Evolutionary conservation across 2,329 filamentous ascomycete genomes (phyloP), one percentile per base, ranked within the genome.

Genomic region (Paecilomyces formosus): DNA sequence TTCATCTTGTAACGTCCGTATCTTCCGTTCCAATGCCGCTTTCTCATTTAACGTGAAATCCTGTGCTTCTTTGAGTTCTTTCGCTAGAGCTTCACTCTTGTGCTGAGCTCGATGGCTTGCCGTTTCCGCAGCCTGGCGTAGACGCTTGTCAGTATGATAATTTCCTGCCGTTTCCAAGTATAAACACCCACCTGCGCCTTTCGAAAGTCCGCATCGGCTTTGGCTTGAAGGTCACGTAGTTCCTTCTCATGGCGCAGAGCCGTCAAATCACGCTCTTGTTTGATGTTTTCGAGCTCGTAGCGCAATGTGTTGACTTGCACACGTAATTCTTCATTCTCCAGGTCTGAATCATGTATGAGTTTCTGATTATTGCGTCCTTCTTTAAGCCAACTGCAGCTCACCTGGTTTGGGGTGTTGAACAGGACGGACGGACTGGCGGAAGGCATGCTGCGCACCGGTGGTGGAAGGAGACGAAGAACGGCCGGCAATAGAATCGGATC

Each of bases 221-320:
- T 89, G 54, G 87, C 82, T 64, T 90, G 87, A 1, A 88, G 82
- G 58, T 96, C 91, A 61, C 93, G 86, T 22, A 96, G 74, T 67
- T 96, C 93, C 66, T 90, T 89, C 63, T 91, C 88, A 65, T 94
- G 89, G 61, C 90, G 87, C 15, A 96, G 80, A 9, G 85, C 82
- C 54, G 86, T 80, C 66, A 97, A 83, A 59, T 96, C 91, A 65
- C 89, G 88, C 69, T 97, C 93, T 65, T 96, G 90, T 67, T 93
- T 92, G 56, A 90, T 79, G 18, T 89, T 93, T 67, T 92, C 89
- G 64, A 96, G 82, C 59, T 93, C 90, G 76, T 97, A 99, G 61
- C 87, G 88, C 55, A 97, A 79, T 0, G 91, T 90, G 61, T 92
- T 94, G 50, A 97, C 80, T 74, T 97, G 91, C 1, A 93, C 90